Percentiles rank a stretch among this genome's conserved stretches.
These are phyloP conservation scores for Kwoniella dendrophila DNA, from an alignment of 768 basidiomycete genomes.

Conservation along the genomic window DNA sequence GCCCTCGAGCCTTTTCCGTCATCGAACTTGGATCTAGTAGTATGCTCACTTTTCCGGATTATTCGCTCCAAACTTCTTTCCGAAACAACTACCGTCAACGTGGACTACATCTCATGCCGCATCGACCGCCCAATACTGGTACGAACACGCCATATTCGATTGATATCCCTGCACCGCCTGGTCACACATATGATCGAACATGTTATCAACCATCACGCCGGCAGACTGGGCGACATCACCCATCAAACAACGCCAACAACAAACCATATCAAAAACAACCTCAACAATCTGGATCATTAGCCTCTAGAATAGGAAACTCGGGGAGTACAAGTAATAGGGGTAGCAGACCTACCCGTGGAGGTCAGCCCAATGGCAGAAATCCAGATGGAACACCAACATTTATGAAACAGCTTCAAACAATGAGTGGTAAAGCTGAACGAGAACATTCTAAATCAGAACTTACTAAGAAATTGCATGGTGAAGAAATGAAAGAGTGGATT, in stretches of 20 bases:
- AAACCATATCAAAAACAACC: constrained; percentile 28
- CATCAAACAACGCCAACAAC: constrained; percentile 20
- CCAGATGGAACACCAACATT: constrained; percentile 19
- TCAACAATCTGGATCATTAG: constrained; percentile 15
- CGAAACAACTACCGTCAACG: background rate
- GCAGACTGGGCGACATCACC: constrained; percentile 23
- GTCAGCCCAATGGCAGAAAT: constrained; percentile 6
- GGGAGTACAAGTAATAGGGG: constrained; percentile 5
- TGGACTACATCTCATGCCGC: background rate
- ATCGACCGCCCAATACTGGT: constrained; percentile 14
- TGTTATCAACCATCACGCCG: background rate
- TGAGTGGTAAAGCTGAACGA: constrained; percentile 21
- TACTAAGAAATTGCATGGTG: constrained; percentile 30
- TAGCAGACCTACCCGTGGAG: constrained; percentile 7
- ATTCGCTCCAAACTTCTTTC: background rate
- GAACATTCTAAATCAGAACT: constrained; percentile 25
- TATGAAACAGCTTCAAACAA: constrained; percentile 10
- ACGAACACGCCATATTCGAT: background rate
- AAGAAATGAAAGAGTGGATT: constrained; percentile 48
- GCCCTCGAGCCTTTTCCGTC: constrained; percentile 24
- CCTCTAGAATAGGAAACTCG: background rate
- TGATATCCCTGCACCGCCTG: constrained; percentile 4
- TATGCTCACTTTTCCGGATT: constrained; percentile 21
- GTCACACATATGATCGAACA: background rate
- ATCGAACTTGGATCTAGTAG: constrained; percentile 5